Evolutionary conservation across 441 rosid genomes (phyloP).

Genomic region (Raphanus hybrid): DNA sequence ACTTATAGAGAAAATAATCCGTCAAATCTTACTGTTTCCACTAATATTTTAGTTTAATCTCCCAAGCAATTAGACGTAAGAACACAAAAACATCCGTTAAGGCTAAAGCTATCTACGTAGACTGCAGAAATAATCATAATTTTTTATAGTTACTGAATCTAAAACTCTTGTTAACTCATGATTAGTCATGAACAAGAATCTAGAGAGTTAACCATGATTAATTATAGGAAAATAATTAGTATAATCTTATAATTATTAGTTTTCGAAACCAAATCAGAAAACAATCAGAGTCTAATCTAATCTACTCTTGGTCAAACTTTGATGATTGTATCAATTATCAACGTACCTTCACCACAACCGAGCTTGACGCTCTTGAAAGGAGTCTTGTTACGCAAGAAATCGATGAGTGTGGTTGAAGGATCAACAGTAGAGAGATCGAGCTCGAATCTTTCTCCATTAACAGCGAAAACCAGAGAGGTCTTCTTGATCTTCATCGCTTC

Average conservation of each 20-base stretch:
- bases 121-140: too few species aligned
- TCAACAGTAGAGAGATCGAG: constrained; percentile 53
- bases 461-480: constrained; percentile 61
- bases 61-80: not conserved
- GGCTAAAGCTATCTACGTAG: not conserved
- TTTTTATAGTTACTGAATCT: not conserved
- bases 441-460: constrained; percentile 78
- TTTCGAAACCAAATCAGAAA: not conserved
- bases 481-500: constrained; percentile 29
- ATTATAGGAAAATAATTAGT: not conserved
- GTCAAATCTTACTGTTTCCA: not conserved
- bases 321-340: not conserved
- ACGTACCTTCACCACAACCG: constrained; percentile 86
- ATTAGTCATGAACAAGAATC: constrained; percentile 7
- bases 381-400: constrained; percentile 74
- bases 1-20: not conserved
- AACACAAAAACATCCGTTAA: constrained; percentile 8
- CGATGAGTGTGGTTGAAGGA: constrained; percentile 77
- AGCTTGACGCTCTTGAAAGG: constrained; percentile 83
- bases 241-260: not conserved
- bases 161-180: constrained; percentile 8
- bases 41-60: not conserved
- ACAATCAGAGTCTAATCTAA: not conserved
- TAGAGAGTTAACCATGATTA: not conserved
- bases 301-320: not conserved